These are phyloP conservation scores for Daldinia sp. DNA, from an alignment of 2,329 filamentous ascomycete genomes.

Conservation along the genomic window DNA sequence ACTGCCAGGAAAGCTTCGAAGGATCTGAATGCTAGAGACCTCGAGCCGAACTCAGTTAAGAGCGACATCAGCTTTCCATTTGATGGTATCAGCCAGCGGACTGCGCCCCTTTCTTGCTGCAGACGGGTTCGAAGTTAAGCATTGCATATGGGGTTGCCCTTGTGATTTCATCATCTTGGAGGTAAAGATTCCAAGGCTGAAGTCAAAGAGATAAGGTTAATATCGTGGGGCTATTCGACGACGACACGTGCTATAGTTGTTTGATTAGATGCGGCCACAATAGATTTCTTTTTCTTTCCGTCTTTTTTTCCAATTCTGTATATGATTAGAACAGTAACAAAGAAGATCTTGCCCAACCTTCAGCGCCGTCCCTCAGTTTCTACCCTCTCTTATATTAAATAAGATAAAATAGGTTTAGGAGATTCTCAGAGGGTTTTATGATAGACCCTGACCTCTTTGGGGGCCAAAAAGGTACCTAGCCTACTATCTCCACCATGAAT, in stretches of 20 bases:
- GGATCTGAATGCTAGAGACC: constrained; percentile 27
- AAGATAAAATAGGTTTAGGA: not conserved
- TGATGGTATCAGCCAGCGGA: constrained; percentile 3
- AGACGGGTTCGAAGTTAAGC: constrained; percentile 4
- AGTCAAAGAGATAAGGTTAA: constrained; percentile 6
- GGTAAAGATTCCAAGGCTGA: constrained; percentile 8
- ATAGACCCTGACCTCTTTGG: not conserved
- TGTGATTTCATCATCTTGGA: constrained; percentile 5
- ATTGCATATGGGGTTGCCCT: not conserved
- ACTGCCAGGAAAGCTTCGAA: constrained; percentile 2
- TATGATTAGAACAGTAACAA: not conserved
- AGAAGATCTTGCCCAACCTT: not conserved
- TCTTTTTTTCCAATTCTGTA: no score
- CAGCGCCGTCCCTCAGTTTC: not conserved
- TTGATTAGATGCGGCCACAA: not conserved
- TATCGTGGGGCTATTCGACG: not conserved
- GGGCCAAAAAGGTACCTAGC: not conserved
- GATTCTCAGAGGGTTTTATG: not conserved
- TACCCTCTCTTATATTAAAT: not conserved
- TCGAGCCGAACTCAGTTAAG: constrained; percentile 14
- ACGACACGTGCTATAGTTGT: not conserved
- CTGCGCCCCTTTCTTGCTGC: constrained; percentile 9
- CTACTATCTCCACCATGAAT: not conserved
- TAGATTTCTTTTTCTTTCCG: no score
- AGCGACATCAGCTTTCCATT: constrained; percentile 23